Evolutionary conservation across 371 early-diverging fungal genomes (phyloP), one percentile per base, ranked within the genome.

Genomic region (Mortierella sp.): DNA sequence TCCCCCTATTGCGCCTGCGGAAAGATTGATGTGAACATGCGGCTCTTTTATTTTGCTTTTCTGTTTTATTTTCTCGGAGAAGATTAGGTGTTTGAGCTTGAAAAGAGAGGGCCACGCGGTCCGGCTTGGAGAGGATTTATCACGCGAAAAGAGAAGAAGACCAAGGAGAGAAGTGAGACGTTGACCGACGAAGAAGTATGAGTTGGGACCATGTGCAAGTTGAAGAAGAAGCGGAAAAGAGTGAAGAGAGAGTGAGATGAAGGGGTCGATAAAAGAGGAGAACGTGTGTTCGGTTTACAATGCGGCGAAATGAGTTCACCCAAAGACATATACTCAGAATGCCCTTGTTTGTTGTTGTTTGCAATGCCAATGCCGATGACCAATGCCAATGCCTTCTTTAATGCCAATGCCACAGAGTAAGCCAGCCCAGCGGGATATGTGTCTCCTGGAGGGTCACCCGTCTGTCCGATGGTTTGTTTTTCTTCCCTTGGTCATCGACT

Each of bases 131-230:
- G 64, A 64, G 19, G 10, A 8, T 64, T 21, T 64, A 37, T 64
- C 64, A 64, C 64, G 64, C 64, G 34, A 64, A 64, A 59, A 31
- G 10, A 16, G 19, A 46, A 5, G 13, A 46, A 46, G 43, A 43
- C 3, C 43, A 43, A 13, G 13, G 13, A 46, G 1, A 13, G 48
- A 19, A 37, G 37, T 31, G 19, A 34, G 31, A 37, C 31, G 31
- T 59, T 59, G 61, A 55, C 9, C n/a, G 43, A 9, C 10, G 14
- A 28, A 31, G 28, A 19, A 44, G 59, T 26, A 44, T 72, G 53
- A 73, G 43, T 43, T 37, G 44, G n/a, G 0, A 57, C 64, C 64
- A 64, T 64, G 64, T 73, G 73, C 26, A 34, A 73, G 57, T 43
- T 26, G 6, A 64, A 4, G 8, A 64, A 5, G 5, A 37, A 61